phyloP scores from a whole-genome alignment of 805 yeast species.

The Wickerhamiella bombiphila region DNA sequence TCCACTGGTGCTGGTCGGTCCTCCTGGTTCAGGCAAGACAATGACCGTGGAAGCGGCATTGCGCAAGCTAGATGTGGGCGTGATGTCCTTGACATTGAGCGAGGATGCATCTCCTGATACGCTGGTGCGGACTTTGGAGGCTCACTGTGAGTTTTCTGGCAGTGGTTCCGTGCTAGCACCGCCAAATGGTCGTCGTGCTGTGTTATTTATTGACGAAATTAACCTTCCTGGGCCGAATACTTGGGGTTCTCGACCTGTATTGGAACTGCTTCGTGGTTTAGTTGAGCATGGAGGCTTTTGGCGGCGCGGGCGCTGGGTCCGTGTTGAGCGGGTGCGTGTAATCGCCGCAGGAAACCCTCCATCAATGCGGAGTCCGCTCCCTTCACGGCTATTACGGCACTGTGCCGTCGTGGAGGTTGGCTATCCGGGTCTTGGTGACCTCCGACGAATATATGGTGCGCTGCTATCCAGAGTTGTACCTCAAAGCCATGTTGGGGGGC shows the following conservation, averaged over 20 bases:
- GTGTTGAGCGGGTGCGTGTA: constrained; percentile 49
- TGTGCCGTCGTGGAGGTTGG: constrained; percentile 55
- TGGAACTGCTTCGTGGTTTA: constrained; percentile 59
- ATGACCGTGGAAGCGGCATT: constrained; percentile 70
- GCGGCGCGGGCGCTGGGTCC: constrained; percentile 49
- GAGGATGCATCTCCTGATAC: constrained; percentile 56
- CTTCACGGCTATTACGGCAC: constrained; percentile 52
- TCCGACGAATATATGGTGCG: constrained; percentile 50
- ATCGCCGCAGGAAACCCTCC: constrained; percentile 97
- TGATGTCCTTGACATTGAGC: constrained; percentile 66
- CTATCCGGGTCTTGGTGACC: constrained; percentile 53
- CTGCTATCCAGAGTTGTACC: constrained; percentile 37
- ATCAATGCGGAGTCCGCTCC: constrained; percentile 45
- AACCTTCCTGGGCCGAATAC: constrained; percentile 62
- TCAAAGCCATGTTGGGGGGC: constrained; percentile 30
- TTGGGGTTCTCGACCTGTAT: constrained; percentile 59
- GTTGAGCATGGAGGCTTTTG: constrained; percentile 68
- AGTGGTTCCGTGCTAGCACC: constrained; percentile 48
- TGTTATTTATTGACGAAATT: constrained; percentile 82
- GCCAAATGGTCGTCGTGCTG: constrained; percentile 51
- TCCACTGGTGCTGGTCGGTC: constrained; percentile 73
- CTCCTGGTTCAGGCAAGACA: constrained; percentile 95
- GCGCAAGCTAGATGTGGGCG: constrained; percentile 41
- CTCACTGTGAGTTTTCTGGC: constrained; percentile 46
- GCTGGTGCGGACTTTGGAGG: constrained; percentile 52